These are phyloP conservation scores for Taphrina deformans DNA, from an alignment of 1,139 yeast genomes.

Conservation along the genomic window DNA sequence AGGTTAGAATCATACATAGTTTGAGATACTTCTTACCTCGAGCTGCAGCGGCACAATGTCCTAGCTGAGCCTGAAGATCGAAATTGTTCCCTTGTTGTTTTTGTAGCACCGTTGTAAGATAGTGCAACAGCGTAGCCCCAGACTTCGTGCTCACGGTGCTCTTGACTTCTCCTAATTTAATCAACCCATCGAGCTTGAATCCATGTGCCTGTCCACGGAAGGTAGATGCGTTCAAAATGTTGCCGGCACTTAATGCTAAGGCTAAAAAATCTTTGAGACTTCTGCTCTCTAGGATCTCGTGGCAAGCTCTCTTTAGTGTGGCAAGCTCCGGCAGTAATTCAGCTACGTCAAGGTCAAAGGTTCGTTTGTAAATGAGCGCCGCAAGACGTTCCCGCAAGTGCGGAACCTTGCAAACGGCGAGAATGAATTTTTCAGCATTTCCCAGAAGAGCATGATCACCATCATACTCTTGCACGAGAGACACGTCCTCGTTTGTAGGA, in stretches of 20 bases:
- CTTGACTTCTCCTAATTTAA: slow-evolving; percentile 19
- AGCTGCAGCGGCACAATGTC: slow-evolving; percentile 24
- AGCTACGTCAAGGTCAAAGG: slow-evolving; percentile 16
- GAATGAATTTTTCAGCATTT: slow-evolving; percentile 14
- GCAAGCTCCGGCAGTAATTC: slow-evolving; percentile 22
- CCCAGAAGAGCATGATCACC: slow-evolving; percentile 18
- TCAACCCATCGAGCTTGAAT: slow-evolving; percentile 18
- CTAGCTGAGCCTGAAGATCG: not conserved
- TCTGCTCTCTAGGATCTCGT: not conserved
- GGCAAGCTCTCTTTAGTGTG: slow-evolving; percentile 1
- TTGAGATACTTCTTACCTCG: not conserved
- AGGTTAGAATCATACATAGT: not conserved
- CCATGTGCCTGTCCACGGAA: slow-evolving; percentile 30
- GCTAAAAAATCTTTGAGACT: slow-evolving; percentile 5
- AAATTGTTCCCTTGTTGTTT: not conserved
- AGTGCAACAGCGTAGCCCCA: slow-evolving; percentile 16
- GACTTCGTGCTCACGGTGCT: slow-evolving; percentile 6
- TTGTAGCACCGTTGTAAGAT: slow-evolving; percentile 3
- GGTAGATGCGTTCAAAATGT: slow-evolving; percentile 21
- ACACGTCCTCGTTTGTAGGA: slow-evolving; percentile 15
- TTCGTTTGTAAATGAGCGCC: slow-evolving; percentile 14
- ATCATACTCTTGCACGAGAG: slow-evolving; percentile 5
- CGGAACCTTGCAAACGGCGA: not conserved
- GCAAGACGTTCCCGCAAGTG: slow-evolving; percentile 7
- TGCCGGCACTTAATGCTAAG: slow-evolving; percentile 22